phyloP scores from a whole-genome alignment of 164 flowering plant genomes.

The Tetracentron sinense region DNA sequence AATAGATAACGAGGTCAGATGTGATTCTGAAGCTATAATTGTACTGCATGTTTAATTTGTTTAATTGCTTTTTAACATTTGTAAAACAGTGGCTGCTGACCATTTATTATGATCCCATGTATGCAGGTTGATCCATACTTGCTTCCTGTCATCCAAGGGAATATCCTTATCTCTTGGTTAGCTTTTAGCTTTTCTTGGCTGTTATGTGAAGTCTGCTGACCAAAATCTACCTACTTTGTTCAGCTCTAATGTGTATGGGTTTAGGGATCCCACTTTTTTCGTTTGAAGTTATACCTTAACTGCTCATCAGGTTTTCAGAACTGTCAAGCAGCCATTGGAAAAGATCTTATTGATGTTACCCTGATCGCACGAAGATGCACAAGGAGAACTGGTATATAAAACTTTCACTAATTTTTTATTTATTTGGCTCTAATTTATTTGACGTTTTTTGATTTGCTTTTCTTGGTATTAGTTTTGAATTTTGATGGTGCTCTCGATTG shows the following conservation, averaged over 20 bases:
- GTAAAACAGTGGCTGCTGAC: constrained; percentile 18
- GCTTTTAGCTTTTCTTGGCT: constrained; percentile 12
- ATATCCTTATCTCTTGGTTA: constrained; percentile 58
- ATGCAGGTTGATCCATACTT: constrained; percentile 92
- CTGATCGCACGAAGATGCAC: constrained; percentile 91
- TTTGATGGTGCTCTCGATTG: not conserved
- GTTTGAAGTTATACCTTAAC: constrained; percentile 49
- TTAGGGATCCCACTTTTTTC: not conserved
- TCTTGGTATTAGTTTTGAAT: too few relatives aligned
- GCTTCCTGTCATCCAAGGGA: constrained; percentile 94
- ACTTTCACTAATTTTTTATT: not conserved
- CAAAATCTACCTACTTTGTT: too few relatives aligned
- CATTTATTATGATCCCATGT: constrained; percentile 10
- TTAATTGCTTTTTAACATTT: not conserved
- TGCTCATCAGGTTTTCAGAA: constrained; percentile 56
- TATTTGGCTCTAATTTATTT: not conserved
- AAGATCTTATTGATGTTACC: constrained; percentile 74
- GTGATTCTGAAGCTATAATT: not conserved
- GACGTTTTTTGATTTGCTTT: not conserved
- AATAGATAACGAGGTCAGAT: constrained; percentile 79
- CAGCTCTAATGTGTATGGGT: too few relatives aligned
- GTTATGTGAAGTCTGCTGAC: too few relatives aligned
- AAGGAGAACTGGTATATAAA: constrained; percentile 73
- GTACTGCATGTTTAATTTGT: not conserved
- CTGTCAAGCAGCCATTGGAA: constrained; percentile 83